A percentile compares a stretch with the other conserved stretches of the same genome.
Conservation (phyloP, 148 eudicot genomes). For the Rhododendron kiyosumense region DNA sequence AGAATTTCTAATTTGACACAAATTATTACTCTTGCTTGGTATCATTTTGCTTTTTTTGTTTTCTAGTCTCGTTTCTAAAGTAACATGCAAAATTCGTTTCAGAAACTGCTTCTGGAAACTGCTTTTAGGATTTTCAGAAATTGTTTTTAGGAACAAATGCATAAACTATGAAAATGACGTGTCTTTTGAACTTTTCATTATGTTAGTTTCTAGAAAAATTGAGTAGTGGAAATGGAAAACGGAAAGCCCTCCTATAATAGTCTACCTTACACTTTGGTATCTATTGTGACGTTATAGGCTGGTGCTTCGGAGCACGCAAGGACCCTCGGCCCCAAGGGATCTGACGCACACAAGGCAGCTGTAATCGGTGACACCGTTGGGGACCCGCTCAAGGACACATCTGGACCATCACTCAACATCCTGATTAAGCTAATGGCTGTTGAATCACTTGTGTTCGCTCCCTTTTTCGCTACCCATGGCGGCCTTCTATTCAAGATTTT, state of each 20-base stretch:
- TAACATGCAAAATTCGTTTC: neutral
- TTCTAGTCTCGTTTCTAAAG: neutral
- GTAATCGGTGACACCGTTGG: constrained; percentile 92
- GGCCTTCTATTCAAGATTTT: constrained; percentile 84
- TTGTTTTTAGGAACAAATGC: neutral
- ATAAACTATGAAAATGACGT: neutral
- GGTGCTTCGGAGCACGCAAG: constrained; percentile 79
- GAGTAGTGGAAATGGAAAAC: neutral
- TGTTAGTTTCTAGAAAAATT: neutral
- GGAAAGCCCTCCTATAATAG: neutral
- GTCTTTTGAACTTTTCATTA: neutral
- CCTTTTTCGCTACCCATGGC: constrained; percentile 92
- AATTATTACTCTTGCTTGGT: neutral
- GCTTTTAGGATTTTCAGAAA: neutral
- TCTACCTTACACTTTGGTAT: neutral
- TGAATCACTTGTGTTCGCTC: constrained; percentile 89
- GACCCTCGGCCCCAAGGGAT: constrained; percentile 79
- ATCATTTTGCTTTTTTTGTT: neutral
- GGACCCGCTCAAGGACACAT: constrained; percentile 95
- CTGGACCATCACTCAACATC: constrained; percentile 90
- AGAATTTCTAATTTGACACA: neutral
- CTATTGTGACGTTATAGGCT: constrained; percentile 38
- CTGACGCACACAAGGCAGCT: constrained; percentile 88
- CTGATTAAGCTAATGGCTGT: constrained; percentile 97
- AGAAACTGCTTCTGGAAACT: neutral